phyloP scores from a whole-genome alignment of 352 stramenopile species.

The Globisporangium perplexum region DNA sequence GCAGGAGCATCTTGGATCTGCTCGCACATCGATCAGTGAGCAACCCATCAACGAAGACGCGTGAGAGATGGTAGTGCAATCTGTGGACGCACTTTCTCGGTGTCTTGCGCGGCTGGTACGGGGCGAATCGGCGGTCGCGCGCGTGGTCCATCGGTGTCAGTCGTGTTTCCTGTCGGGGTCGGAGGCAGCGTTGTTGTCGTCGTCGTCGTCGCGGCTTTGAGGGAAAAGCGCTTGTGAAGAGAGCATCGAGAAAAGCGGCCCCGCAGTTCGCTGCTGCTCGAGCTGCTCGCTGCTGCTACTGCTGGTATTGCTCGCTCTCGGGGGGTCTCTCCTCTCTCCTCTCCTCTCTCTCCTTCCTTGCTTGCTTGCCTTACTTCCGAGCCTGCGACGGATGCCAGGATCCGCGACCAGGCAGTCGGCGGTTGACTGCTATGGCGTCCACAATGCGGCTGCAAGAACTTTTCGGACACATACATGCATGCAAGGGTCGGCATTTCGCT shows the following conservation, averaged over 20 bases:
- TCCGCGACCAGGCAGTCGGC: constrained; percentile 2
- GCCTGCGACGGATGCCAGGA: constrained; percentile 2
- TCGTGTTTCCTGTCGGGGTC: not conserved
- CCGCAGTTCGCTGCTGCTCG: not conserved
- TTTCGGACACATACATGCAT: too few relatives aligned
- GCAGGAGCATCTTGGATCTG: not conserved
- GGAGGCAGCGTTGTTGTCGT: too few relatives aligned
- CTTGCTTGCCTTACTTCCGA: not conserved
- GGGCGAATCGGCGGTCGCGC: constrained; percentile 7
- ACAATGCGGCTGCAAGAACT: not conserved
- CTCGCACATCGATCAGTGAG: not conserved
- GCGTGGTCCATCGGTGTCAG: constrained; percentile 7
- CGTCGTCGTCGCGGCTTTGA: constrained; percentile 10
- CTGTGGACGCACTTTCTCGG: constrained; percentile 13
- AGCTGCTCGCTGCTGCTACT: too few relatives aligned
- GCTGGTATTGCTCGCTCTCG: not conserved
- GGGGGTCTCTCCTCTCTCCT: not conserved
- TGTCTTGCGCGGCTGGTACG: constrained; percentile 7
- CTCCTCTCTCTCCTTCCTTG: not conserved
- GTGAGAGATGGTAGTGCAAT: not conserved
- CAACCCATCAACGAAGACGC: not conserved
- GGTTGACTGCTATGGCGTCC: not conserved
- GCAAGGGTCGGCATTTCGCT: not conserved
- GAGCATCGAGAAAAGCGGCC: constrained; percentile 10
- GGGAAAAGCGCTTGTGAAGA: constrained; percentile 14